phyloP scores from a whole-genome alignment of 2,329 filamentous ascomycete species.

The Calonectria hongkongensis region DNA sequence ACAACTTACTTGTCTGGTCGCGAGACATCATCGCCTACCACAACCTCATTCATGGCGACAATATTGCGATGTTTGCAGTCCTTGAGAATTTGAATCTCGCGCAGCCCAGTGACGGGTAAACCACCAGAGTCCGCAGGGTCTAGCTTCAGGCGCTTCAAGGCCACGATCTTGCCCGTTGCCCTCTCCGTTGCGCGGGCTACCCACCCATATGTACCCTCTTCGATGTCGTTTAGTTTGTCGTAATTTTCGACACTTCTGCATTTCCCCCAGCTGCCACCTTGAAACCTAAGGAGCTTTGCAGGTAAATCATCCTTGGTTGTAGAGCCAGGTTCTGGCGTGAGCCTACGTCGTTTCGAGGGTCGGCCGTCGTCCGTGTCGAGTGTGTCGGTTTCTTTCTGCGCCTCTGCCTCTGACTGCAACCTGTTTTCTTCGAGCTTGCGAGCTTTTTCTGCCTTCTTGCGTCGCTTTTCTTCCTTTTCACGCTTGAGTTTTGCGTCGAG shows the following conservation, averaged over 20 bases:
- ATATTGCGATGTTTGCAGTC: conserved; percentile 89
- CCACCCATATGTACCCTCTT: conserved; percentile 97
- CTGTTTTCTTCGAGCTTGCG: conserved; percentile 73
- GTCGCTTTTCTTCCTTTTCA: conserved; percentile 93
- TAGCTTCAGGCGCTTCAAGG: conserved; percentile 95
- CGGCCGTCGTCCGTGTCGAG: conserved; percentile 58
- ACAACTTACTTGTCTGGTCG: conserved; percentile 72
- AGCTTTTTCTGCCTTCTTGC: conserved; percentile 87
- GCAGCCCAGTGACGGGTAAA: conserved; percentile 91
- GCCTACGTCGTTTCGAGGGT: conserved; percentile 77
- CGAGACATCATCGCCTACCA: conserved; percentile 79
- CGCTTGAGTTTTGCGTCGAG: conserved; percentile 82
- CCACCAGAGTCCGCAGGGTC: conserved; percentile 83
- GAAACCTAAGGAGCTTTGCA: conserved; percentile 82
- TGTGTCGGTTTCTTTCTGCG: conserved; percentile 27
- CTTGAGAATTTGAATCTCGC: conserved; percentile 94
- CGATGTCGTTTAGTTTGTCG: conserved; percentile 95
- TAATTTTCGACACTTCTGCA: conserved; percentile 90
- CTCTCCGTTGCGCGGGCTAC: conserved; percentile 89
- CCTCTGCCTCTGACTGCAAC: conserved; percentile 59
- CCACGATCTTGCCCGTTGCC: conserved; percentile 86
- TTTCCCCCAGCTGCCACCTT: conserved; percentile 78
- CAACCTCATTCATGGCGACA: conserved; percentile 87
- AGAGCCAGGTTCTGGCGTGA: conserved; percentile 67
- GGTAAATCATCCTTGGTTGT: conserved; percentile 50